Percentiles rank a stretch among this genome's conserved stretches.
Evolutionary conservation across 2,329 filamentous ascomycete genomes (phyloP).

Genomic region (Daldinia sp.): DNA sequence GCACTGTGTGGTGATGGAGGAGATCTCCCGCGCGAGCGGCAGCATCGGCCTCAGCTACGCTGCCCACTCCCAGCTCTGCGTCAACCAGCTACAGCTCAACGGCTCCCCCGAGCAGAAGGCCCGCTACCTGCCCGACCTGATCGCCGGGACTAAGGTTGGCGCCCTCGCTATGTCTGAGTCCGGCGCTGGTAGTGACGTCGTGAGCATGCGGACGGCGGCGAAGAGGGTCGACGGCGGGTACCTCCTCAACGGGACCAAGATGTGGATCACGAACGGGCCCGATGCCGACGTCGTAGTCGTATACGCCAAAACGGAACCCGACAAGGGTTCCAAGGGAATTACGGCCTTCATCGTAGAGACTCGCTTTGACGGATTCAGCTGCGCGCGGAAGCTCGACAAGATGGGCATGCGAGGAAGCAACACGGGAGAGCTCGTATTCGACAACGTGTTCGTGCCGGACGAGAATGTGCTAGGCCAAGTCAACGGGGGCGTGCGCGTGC

Average conservation of each 20-base stretch:
- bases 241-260: slow-evolving; percentile 89
- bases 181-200: slow-evolving; percentile 90
- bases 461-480: slow-evolving; percentile 84
- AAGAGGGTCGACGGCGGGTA: slow-evolving; percentile 86
- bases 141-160: slow-evolving; percentile 84
- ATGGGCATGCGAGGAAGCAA: slow-evolving; percentile 98
- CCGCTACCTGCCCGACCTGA: slow-evolving; percentile 82
- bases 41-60: slow-evolving; percentile 92
- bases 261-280: slow-evolving; percentile 99
- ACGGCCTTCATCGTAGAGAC: slow-evolving; percentile 92
- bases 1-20: slow-evolving; percentile 95
- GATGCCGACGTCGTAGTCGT: slow-evolving; percentile 94
- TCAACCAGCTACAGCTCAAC: slow-evolving; percentile 96
- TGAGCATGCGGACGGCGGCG: slow-evolving; percentile 92
- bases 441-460: slow-evolving; percentile 87
- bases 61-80: slow-evolving; percentile 94
- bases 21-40: slow-evolving; percentile 86
- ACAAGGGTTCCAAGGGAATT: slow-evolving; percentile 87
- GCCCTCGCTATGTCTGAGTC: slow-evolving; percentile 96
- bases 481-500: slow-evolving; percentile 85
- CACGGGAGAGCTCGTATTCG: slow-evolving; percentile 93
- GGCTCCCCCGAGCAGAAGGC: slow-evolving; percentile 82
- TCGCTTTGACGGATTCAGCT: slow-evolving; percentile 79
- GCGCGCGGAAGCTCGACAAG: slow-evolving; percentile 93
- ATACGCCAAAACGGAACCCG: slow-evolving; percentile 94